Conservation (phyloP, 1,284 basidiomycete genomes). For the Trametes versicolor region DNA sequence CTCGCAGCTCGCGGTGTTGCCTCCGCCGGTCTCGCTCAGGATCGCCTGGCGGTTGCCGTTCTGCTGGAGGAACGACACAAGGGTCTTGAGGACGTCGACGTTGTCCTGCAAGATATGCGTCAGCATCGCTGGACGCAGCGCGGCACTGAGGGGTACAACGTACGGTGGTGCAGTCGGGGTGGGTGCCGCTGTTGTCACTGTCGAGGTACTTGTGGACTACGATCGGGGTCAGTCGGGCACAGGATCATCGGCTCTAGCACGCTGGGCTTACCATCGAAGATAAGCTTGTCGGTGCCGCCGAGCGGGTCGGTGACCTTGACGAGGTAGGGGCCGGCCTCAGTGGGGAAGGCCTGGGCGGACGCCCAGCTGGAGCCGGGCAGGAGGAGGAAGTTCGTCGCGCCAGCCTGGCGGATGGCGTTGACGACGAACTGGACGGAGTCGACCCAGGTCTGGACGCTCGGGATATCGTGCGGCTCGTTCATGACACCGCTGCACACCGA, state of each 20-base stretch:
- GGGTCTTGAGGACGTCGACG: conserved; percentile 54
- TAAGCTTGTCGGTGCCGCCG: conserved; percentile 57
- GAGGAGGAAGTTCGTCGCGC: conserved; percentile 58
- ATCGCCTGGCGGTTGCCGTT: conserved; percentile 65
- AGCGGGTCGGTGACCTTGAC: conserved; percentile 64
- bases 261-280: conserved; percentile 58
- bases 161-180: conserved; percentile 56
- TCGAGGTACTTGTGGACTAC: conserved; percentile 74
- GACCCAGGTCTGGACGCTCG: conserved; percentile 54
- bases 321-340: conserved; percentile 60
- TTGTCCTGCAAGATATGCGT: conserved; percentile 48
- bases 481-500: conserved; percentile 50
- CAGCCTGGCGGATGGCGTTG: conserved; percentile 59
- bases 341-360: conserved; percentile 59
- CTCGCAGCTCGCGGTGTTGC: conserved; percentile 60
- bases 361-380: conserved; percentile 55
- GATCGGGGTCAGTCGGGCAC: neutral
- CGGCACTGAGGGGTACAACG: neutral
- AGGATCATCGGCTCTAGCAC: neutral
- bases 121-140: neutral
- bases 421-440: conserved; percentile 57
- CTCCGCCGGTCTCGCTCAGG: conserved; percentile 67
- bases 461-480: conserved; percentile 64
- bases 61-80: conserved; percentile 56
- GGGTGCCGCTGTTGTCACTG: conserved; percentile 65